Base-by-base conservation (phyloP, 306 rosid species). In the Hippophae tibetana region DNA sequence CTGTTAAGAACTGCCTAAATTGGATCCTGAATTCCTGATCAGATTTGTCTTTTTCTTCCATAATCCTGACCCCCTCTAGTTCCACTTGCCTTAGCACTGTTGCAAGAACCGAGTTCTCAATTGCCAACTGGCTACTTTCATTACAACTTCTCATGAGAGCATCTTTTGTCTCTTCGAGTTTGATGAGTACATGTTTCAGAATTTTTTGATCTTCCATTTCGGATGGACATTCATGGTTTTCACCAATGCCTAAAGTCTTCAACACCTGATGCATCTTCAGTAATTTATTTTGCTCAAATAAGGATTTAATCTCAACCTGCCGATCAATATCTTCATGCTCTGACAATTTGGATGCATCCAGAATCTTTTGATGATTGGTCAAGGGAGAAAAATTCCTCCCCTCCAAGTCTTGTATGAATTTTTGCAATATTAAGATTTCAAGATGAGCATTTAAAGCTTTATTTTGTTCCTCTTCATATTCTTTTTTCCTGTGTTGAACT, bases 91-190 rank as follows among this genome's bases (percentile, higher is more conserved):
- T 80, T 57, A 85, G 76, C 66, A 83, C 66, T 61, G 79, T 48
- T 52, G 72, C 58, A 71, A 84, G 79, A 81, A 92, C 69, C 8
- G 85, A 85, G 70, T 83, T 92, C 83, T 87, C 87, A 64, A 79
- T 43, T 46, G 76, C 68, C 61, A 76, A 51, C 57, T 73, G 74
- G 58, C 79, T 82, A 57, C 70, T 81, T 78, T 85, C 82, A 41
- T 71, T 74, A 53, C 62, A 71, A 74, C 62, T 63, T 58, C 60
- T 56, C 66, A 58, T 72, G 47, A 78, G 47, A 53, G 70, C 76
- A 48, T 63, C 72, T 48, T 73, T 71, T 26, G 54, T 74, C 52
- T 87, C 95, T 69, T 81, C 76, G 65, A 92, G 74, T 65, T 78
- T 78, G 53, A 61, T 63, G 52, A 78, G 72, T 63, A 78, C 66